A percentile compares a stretch with the other conserved stretches of the same genome.
These are phyloP conservation scores for Aspergillus pseudoviridinutans DNA, from an alignment of 2,329 filamentous ascomycete species.

Conservation along the genomic window DNA sequence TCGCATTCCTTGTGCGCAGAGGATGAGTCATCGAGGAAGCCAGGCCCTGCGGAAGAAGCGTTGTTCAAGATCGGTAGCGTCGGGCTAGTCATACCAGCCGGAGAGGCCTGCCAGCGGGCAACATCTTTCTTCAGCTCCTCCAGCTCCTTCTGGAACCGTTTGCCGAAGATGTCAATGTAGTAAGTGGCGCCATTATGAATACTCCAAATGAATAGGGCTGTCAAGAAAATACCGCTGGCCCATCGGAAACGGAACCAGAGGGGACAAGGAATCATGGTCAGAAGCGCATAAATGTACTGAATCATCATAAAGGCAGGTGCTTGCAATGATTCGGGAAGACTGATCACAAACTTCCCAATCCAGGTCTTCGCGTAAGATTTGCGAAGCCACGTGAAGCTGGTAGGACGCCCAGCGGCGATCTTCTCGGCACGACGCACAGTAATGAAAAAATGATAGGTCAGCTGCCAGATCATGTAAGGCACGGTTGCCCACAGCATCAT, in stretches of 20 bases:
- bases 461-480: conserved; percentile 89
- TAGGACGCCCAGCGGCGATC: conserved; percentile 91
- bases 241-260: conserved; percentile 90
- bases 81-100: conserved; percentile 30
- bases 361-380: conserved; percentile 84
- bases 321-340: conserved; percentile 70
- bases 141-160: conserved; percentile 92
- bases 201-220: conserved; percentile 85
- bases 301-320: conserved; percentile 94
- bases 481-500: conserved; percentile 96
- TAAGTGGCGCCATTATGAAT: conserved; percentile 96
- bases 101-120: conserved; percentile 69
- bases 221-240: conserved; percentile 72
- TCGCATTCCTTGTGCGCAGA: conserved; percentile 15
- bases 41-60: conserved; percentile 17
- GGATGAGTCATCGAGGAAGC: conserved; percentile 16
- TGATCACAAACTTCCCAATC: conserved; percentile 81
- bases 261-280: conserved; percentile 92
- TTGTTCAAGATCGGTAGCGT: conserved; percentile 23
- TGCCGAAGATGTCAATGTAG: conserved; percentile 98
- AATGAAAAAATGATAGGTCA: conserved; percentile 90
- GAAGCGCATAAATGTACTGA: conserved; percentile 83
- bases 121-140: conserved; percentile 87
- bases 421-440: conserved; percentile 91
- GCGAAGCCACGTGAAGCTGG: conserved; percentile 95